These are phyloP conservation scores for Sarocladium kiliense DNA, from an alignment of 2,329 filamentous ascomycete species.

Conservation along the genomic window DNA sequence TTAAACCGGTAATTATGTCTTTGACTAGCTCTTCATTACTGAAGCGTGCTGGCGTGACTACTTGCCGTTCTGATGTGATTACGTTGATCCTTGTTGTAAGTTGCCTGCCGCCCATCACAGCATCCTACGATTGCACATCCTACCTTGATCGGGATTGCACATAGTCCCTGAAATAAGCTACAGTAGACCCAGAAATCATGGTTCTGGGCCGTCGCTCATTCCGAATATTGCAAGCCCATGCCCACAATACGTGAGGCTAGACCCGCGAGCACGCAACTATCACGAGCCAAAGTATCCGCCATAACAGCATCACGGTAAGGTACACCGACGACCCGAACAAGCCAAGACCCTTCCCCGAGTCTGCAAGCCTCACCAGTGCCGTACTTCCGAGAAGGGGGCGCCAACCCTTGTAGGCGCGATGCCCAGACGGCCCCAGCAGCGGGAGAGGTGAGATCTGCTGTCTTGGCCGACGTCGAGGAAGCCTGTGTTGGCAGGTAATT, in stretches of 20 bases:
- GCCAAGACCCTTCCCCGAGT: not conserved
- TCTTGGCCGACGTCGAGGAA: not conserved
- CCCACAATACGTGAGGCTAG: not conserved
- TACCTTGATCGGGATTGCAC: not conserved
- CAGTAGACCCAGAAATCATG: not conserved
- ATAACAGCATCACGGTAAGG: too few relatives aligned
- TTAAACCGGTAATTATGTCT: too few relatives aligned
- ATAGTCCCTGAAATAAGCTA: not conserved
- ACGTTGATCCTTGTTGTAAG: not conserved
- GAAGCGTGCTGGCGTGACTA: conserved; percentile 3
- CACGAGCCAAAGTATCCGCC: not conserved
- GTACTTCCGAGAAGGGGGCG: not conserved
- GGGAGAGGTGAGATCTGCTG: not conserved
- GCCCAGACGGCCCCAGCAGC: not conserved
- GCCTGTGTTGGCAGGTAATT: not conserved
- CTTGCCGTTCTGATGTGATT: not conserved
- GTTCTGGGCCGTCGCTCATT: too few relatives aligned
- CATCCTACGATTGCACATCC: too few relatives aligned
- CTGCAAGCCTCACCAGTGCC: not conserved
- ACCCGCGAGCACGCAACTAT: not conserved
- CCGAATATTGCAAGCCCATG: too few relatives aligned
- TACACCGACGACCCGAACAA: conserved; percentile 1
- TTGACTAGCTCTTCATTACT: too few relatives aligned
- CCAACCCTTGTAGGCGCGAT: not conserved
- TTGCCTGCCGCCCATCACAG: not conserved